phyloP scores from a whole-genome alignment of 2,329 filamentous ascomycete species.

The Macroventuria anomochaeta region DNA sequence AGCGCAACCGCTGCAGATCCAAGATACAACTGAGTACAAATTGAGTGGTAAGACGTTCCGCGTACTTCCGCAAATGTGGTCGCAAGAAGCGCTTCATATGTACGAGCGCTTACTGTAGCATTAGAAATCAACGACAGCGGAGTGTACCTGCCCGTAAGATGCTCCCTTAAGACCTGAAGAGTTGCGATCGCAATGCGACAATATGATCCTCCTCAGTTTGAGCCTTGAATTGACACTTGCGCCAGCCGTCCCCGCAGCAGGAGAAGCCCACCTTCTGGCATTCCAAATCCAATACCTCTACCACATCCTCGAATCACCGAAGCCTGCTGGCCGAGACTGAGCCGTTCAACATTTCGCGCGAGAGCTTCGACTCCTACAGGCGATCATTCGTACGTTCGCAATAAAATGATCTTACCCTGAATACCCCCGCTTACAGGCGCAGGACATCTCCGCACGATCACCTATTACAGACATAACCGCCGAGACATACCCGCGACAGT shows the following conservation, averaged over 20 bases:
- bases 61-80: neutral
- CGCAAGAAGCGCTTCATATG: conserved; percentile 2
- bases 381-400: conserved; percentile 82
- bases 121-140: conserved; percentile 95
- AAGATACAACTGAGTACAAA: conserved; percentile 59
- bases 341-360: conserved; percentile 91
- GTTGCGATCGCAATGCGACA: conserved; percentile 5
- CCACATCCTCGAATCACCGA: conserved; percentile 63
- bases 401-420: neutral
- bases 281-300: conserved; percentile 56
- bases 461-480: conserved; percentile 68
- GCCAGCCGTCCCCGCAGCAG: conserved; percentile 77
- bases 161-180: conserved; percentile 1
- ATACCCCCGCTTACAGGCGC: conserved; percentile 30
- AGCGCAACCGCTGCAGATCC: conserved; percentile 52
- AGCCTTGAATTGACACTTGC: conserved; percentile 30
- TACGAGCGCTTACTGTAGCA: conserved; percentile 35
- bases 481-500: conserved; percentile 61
- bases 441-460: conserved; percentile 91
- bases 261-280: conserved; percentile 85
- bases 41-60: conserved; percentile 55
- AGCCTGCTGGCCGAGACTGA: conserved; percentile 81
- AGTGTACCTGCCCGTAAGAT: conserved; percentile 85
- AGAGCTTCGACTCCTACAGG: conserved; percentile 96
- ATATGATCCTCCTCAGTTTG: neutral